Evolutionary conservation across 2,329 filamentous ascomycete genomes (phyloP), one percentile per base, ranked within the genome.

Genomic region (Pseudocercospora pini-densiflorae): DNA sequence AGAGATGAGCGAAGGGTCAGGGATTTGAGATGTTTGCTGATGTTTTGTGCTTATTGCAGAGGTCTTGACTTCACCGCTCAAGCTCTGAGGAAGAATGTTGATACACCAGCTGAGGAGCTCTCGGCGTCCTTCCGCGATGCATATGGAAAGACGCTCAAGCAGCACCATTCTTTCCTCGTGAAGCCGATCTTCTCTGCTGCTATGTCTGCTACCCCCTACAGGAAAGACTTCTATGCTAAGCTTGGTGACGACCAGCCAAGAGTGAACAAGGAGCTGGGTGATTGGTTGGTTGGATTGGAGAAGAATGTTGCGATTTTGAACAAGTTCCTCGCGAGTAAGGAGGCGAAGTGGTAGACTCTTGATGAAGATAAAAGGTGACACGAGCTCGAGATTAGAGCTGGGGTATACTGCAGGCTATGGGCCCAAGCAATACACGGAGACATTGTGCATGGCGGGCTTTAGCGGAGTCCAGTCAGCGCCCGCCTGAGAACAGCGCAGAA

Each of bases 21-120:
- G 45, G n/a, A 6, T 23, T 5, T 33, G 27, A 10, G 27, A 5
- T 55, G 16, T 3, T 55, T 55, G 16, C 12, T 55, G 51, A n/a
- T 55, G 3, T 47, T 55, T 71, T 55, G 10, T 69, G 63, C 61
- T 61, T 6, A 1, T 3, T 5, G 33, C 74, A 97, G 94, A 69
- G 95, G 91, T 67, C 91, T 98, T 76, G 93, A 97, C 77, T 99
- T 99, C 84, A 98, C 94, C 71, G 89, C 89, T 77, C 89, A 92
- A 79, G 92, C 92, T 67, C 89, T 99, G 69, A 88, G 88, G 77
- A 86, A 90, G 79, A 97, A 97, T 83, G 75, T 93, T 71, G 81
- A 85, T 76, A 89, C 90, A 76, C 77, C 87, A 62, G 73, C 79
- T 71, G 87, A 93, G 77, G 93, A 97, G 82, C 91, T 99, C 69